Percentiles rank a stretch among this genome's conserved stretches.
Conservation (phyloP, 176 grass and related monocot genomes). For the Secale cereale region DNA sequence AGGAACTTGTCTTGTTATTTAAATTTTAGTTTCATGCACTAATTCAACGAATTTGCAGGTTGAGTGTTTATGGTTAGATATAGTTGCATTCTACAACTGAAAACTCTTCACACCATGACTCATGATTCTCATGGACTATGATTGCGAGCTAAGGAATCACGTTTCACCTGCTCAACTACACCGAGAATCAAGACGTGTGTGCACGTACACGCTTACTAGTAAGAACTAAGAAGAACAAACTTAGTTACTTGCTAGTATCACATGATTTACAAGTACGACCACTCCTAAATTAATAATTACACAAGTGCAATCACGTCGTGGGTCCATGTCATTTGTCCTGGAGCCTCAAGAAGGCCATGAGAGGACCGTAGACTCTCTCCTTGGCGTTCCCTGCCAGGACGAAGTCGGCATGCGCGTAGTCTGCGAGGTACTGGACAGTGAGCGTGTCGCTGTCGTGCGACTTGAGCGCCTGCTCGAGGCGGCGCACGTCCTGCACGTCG, state of each 20-base stretch:
- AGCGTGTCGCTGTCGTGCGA: slow-evolving; percentile 40
- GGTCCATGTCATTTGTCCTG: slow-evolving; percentile 30
- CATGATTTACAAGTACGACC: neutral
- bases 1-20: too few relatives aligned
- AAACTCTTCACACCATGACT: too few relatives aligned
- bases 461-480: slow-evolving; percentile 31
- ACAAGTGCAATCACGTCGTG: neutral
- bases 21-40: too few relatives aligned
- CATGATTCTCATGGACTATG: too few relatives aligned
- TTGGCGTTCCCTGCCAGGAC: slow-evolving; percentile 39
- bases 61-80: too few relatives aligned
- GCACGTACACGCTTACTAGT: too few relatives aligned
- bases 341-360: slow-evolving; percentile 55
- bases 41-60: too few relatives aligned
- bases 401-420: slow-evolving; percentile 64
- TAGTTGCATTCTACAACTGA: too few relatives aligned
- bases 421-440: slow-evolving; percentile 37
- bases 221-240: too few relatives aligned
- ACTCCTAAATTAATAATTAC: neutral
- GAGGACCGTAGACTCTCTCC: slow-evolving; percentile 36
- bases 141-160: too few relatives aligned
- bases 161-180: too few relatives aligned
- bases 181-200: too few relatives aligned
- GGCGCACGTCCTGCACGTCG: slow-evolving; percentile 36
- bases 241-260: neutral